Percentiles rank a stretch among this genome's conserved stretches.
Evolutionary conservation across 768 basidiomycete species (phyloP).

Genomic region (Nidula microcarpa): DNA sequence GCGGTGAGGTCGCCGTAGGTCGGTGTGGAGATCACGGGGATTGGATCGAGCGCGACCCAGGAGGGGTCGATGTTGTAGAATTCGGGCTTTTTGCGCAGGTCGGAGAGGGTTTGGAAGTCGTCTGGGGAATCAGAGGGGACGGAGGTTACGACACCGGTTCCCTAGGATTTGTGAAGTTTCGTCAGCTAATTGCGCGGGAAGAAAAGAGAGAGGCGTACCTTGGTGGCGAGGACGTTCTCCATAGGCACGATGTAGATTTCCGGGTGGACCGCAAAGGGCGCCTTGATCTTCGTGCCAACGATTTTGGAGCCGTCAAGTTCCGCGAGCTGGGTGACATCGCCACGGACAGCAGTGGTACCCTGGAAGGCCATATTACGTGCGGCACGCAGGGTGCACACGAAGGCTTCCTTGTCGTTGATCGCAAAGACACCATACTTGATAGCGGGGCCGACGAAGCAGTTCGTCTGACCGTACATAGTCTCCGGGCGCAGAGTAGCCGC

Average conservation of each 20-base stretch:
- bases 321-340: constrained; percentile 66
- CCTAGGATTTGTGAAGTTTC: constrained; percentile 36
- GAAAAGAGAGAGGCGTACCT: constrained; percentile 38
- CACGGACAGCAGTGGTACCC: constrained; percentile 71
- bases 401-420: constrained; percentile 84
- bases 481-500: constrained; percentile 95
- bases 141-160: constrained; percentile 97
- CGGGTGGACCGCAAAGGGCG: constrained; percentile 76
- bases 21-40: constrained; percentile 85
- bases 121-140: constrained; percentile 99
- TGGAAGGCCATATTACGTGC: constrained; percentile 99
- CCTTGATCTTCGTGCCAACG: constrained; percentile 86
- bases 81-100: constrained; percentile 93
- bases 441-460: constrained; percentile 89
- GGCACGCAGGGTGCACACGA: constrained; percentile 83
- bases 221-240: constrained; percentile 96
- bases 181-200: background rate
- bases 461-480: constrained; percentile 99
- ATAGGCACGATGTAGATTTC: constrained; percentile 98
- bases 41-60: constrained; percentile 83
- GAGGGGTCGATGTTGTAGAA: constrained; percentile 91
- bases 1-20: constrained; percentile 94
- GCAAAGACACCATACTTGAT: constrained; percentile 93
- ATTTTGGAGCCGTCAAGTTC: constrained; percentile 79
- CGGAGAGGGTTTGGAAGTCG: constrained; percentile 86